Conservation (phyloP, 2,329 filamentous ascomycete species). For the Arthrobotrys megalospora region DNA sequence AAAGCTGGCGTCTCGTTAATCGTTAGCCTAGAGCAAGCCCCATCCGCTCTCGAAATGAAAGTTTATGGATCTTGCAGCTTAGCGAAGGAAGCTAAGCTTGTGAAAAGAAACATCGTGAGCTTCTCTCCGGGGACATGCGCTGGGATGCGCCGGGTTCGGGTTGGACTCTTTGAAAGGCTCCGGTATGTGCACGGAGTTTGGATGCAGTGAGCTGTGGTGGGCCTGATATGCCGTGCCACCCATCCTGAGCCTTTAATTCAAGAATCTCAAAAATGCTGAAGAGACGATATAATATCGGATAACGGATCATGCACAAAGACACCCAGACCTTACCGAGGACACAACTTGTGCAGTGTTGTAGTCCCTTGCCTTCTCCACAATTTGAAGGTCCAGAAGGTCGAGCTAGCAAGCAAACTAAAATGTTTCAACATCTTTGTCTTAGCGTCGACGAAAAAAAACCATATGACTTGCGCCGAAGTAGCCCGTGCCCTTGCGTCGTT, state of each 20-base stretch:
- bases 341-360: neutral
- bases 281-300: slow-evolving; percentile 10
- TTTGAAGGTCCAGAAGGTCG: slow-evolving; percentile 11
- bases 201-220: slow-evolving; percentile 33
- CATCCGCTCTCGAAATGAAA: slow-evolving; percentile 58
- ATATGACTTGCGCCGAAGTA: slow-evolving; percentile 29
- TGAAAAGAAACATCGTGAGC: slow-evolving; percentile 15
- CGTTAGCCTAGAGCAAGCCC: slow-evolving; percentile 59
- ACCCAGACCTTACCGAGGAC: slow-evolving; percentile 1
- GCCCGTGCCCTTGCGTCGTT: slow-evolving; percentile 37
- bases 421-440: slow-evolving; percentile 15
- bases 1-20: slow-evolving; percentile 38
- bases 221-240: slow-evolving; percentile 58
- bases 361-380: slow-evolving; percentile 35
- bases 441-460: slow-evolving; percentile 10
- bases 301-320: neutral
- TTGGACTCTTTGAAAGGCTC: slow-evolving; percentile 17
- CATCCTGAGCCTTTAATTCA: slow-evolving; percentile 7
- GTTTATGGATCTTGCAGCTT: slow-evolving; percentile 57
- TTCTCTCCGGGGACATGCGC: slow-evolving; percentile 9
- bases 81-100: slow-evolving; percentile 45
- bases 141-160: slow-evolving; percentile 23
- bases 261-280: slow-evolving; percentile 1
- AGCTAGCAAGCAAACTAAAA: slow-evolving; percentile 18
- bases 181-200: slow-evolving; percentile 34